These are phyloP conservation scores for Macadamia tetraphylla DNA, from an alignment of 164 flowering plant genomes.

Conservation along the genomic window DNA sequence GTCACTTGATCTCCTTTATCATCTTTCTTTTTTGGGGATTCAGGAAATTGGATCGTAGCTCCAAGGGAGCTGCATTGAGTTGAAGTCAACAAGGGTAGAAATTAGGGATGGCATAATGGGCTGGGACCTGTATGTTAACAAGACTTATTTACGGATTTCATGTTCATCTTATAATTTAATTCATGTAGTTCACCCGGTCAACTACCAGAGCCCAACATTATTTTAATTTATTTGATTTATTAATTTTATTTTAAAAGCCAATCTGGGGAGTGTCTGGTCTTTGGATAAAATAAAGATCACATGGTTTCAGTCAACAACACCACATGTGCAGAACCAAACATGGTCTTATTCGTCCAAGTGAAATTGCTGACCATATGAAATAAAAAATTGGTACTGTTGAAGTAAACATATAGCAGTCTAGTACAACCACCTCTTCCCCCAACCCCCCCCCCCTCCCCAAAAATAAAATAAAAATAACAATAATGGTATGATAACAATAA, in stretches of 20 bases:
- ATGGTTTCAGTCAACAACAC: constrained; percentile 48
- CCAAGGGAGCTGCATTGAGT: too few species aligned
- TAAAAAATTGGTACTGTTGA: too few species aligned
- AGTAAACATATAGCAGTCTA: too few species aligned
- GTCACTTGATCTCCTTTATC: too few species aligned
- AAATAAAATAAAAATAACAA: too few species aligned
- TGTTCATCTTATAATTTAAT: neutral
- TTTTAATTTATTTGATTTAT: neutral
- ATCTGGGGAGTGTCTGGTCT: constrained; percentile 23
- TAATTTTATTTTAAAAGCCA: neutral
- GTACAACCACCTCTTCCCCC: too few species aligned
- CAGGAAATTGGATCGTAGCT: too few species aligned
- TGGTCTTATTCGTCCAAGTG: neutral
- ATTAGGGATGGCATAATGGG: constrained; percentile 2
- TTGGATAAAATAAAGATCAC: constrained; percentile 26
- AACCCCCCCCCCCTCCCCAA: too few species aligned
- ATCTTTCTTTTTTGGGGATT: too few species aligned
- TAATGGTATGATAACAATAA: too few species aligned
- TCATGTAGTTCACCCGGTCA: neutral
- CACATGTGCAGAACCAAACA: constrained; percentile 44
- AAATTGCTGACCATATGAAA: neutral
- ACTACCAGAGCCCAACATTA: neutral
- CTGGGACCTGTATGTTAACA: neutral
- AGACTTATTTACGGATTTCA: too few species aligned
- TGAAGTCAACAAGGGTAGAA: too few species aligned